Conservation (phyloP, 1,139 yeast species). For the Pichia kudriavzevii region DNA sequence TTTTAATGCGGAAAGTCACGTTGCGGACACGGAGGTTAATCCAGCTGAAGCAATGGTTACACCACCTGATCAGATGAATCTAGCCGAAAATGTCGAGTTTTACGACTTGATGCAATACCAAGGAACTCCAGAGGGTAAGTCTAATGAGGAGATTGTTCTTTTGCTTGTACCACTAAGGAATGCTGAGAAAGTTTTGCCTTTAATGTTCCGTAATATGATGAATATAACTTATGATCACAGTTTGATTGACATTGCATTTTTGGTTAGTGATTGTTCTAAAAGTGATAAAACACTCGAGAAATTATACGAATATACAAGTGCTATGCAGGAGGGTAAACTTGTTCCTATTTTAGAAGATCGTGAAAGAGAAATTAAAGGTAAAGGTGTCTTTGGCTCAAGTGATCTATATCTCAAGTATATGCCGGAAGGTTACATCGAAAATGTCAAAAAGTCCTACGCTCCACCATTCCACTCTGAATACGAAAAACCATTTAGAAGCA, state of each 20-base stretch:
- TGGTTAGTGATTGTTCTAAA: constrained; percentile 78
- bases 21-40: constrained; percentile 3
- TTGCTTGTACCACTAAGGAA: constrained; percentile 73
- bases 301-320: constrained; percentile 56
- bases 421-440: constrained; percentile 56
- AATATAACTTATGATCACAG: constrained; percentile 79
- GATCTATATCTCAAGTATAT: constrained; percentile 62
- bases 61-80: constrained; percentile 12
- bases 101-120: constrained; percentile 54
- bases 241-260: constrained; percentile 73
- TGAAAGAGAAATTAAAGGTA: constrained; percentile 26
- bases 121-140: constrained; percentile 48
- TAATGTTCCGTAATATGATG: constrained; percentile 80
- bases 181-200: constrained; percentile 71
- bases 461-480: constrained; percentile 61
- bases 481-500: constrained; percentile 64
- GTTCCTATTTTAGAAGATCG: constrained; percentile 38
- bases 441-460: constrained; percentile 49
- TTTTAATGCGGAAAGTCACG: no score
- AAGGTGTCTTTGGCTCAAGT: constrained; percentile 40
- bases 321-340: constrained; percentile 64
- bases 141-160: constrained; percentile 58
- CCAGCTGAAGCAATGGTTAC: constrained; percentile 9
- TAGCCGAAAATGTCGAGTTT: constrained; percentile 36
- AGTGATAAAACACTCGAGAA: constrained; percentile 67